Evolutionary conservation across 2,329 filamentous ascomycete species (phyloP).

Genomic region (Lanzia echinophila): DNA sequence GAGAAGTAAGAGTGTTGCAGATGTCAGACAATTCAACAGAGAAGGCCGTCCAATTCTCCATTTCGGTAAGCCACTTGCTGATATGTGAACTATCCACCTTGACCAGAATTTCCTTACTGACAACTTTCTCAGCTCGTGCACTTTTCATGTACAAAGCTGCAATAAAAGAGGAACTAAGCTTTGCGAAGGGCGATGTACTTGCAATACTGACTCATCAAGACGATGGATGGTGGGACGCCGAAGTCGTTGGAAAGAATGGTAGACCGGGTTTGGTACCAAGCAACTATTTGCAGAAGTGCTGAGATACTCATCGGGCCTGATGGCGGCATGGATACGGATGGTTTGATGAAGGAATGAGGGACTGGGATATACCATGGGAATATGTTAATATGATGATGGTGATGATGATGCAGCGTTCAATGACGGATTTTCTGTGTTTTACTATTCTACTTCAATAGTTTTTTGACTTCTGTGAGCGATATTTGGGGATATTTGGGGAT

Average conservation of each 20-base stretch:
- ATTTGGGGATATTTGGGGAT: background rate
- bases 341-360: background rate
- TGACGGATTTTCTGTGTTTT: background rate
- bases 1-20: slow-evolving; percentile 80
- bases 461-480: background rate
- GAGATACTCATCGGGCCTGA: slow-evolving; percentile 9
- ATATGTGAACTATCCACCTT: background rate
- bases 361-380: background rate
- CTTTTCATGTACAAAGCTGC: slow-evolving; percentile 92
- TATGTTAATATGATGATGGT: background rate
- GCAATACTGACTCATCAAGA: slow-evolving; percentile 88
- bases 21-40: slow-evolving; percentile 71
- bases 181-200: slow-evolving; percentile 85
- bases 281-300: slow-evolving; percentile 49
- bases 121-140: slow-evolving; percentile 61
- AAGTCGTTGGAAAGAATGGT: slow-evolving; percentile 65
- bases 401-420: background rate
- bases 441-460: background rate
- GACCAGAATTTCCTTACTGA: slow-evolving; percentile 18
- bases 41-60: slow-evolving; percentile 86
- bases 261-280: slow-evolving; percentile 59
- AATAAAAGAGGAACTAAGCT: slow-evolving; percentile 90
- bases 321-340: background rate
- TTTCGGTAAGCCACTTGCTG: slow-evolving; percentile 84
- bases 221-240: slow-evolving; percentile 99